These are phyloP conservation scores for Theobroma grandiflorum DNA, from an alignment of 441 rosid species.

Conservation along the genomic window DNA sequence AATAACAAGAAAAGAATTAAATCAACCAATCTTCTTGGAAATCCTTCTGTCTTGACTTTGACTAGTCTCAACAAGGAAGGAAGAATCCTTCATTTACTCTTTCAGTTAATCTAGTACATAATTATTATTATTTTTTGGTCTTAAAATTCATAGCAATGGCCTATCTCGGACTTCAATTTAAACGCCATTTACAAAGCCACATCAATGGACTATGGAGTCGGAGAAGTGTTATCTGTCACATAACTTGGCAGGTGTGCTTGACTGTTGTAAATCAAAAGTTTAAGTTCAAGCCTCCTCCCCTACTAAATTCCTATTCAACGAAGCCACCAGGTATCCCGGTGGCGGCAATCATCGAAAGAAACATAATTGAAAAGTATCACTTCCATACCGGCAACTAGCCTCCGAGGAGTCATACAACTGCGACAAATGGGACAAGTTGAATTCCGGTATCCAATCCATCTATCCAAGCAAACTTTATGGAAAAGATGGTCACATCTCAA, in stretches of 20 bases:
- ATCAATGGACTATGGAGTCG: no score
- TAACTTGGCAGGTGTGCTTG: not conserved
- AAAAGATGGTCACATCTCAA: slow-evolving; percentile 34
- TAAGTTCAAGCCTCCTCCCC: not conserved
- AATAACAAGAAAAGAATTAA: no score
- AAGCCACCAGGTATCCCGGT: not conserved
- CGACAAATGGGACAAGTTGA: not conserved
- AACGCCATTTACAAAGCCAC: not conserved
- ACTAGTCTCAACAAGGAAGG: not conserved
- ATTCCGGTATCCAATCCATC: slow-evolving; percentile 7
- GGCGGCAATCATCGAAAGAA: not conserved
- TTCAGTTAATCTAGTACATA: no score
- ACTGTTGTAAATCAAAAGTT: not conserved
- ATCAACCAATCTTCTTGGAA: no score
- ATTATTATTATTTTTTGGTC: no score
- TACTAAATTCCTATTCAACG: not conserved
- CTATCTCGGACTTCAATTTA: not conserved
- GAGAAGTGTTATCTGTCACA: not conserved
- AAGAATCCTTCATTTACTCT: not conserved
- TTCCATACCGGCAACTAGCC: not conserved
- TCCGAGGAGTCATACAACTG: not conserved
- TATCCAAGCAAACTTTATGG: slow-evolving; percentile 30
- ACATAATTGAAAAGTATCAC: not conserved
- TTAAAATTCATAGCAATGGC: not conserved
- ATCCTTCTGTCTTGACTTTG: no score